Evolutionary conservation across 345 rosid genomes (phyloP).

Genomic region (Lepidium sativum): DNA sequence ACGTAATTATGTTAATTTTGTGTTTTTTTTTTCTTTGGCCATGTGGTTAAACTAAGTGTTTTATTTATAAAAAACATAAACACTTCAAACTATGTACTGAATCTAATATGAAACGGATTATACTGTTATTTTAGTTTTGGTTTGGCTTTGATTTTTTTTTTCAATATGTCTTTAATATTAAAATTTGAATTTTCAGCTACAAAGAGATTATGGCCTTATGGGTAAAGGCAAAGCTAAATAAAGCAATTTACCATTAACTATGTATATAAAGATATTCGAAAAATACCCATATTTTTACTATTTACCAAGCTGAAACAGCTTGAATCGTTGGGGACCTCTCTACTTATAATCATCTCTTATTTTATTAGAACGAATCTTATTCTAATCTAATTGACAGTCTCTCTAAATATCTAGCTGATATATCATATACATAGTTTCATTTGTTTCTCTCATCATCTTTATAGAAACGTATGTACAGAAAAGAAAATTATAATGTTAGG

Average conservation of each 20-base stretch:
- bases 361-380: neutral
- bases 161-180: neutral
- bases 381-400: neutral
- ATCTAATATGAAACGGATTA: neutral
- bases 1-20: too few species aligned
- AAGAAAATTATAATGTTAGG: neutral
- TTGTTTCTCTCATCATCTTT: neutral
- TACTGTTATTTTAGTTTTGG: neutral
- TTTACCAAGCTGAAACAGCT: slow-evolving; percentile 2
- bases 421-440: neutral
- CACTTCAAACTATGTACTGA: neutral
- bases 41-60: too few species aligned
- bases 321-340: slow-evolving; percentile 21
- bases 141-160: neutral
- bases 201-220: neutral
- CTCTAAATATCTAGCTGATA: neutral
- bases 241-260: neutral
- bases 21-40: too few species aligned
- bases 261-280: neutral
- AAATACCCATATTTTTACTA: neutral
- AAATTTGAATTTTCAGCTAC: neutral
- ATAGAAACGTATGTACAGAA: too few species aligned
- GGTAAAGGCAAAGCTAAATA: slow-evolving; percentile 15
- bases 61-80: too few species aligned
- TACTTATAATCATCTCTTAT: slow-evolving; percentile 5